Conservation (phyloP, 2,329 filamentous ascomycete genomes). For the Chaetomiaceae sp. region DNA sequence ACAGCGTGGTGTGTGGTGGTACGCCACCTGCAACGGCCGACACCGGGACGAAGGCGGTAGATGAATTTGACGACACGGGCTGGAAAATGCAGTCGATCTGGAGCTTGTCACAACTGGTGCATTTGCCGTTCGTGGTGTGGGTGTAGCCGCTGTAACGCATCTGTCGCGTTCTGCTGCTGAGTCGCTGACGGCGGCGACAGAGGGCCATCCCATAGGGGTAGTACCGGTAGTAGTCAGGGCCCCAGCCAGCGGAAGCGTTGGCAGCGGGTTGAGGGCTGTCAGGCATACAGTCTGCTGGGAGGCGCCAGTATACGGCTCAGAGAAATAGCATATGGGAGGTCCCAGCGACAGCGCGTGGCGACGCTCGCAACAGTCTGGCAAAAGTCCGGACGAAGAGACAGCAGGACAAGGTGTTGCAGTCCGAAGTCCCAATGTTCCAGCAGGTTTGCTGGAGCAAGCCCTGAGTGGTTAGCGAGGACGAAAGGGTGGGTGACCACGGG, state of each 20-base stretch:
- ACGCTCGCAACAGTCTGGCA: too few species aligned
- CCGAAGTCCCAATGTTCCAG: too few species aligned
- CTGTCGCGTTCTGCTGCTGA: conserved; percentile 50
- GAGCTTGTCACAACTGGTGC: conserved; percentile 55
- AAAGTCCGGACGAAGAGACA: too few species aligned
- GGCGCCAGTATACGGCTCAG: too few species aligned
- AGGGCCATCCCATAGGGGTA: conserved; percentile 17
- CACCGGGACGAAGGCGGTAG: conserved; percentile 53
- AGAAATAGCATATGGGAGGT: too few species aligned
- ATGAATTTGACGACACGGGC: conserved; percentile 50
- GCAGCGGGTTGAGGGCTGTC: neutral
- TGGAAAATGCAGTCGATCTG: conserved; percentile 58
- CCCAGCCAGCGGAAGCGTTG: conserved; percentile 14
- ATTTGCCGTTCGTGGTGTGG: conserved; percentile 53
- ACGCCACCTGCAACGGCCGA: conserved; percentile 53
- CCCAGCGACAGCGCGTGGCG: too few species aligned
- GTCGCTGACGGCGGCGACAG: conserved; percentile 25
- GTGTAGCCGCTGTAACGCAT: conserved; percentile 57
- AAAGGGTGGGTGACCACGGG: neutral
- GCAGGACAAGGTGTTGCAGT: too few species aligned
- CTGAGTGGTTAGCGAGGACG: neutral
- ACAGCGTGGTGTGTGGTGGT: conserved; percentile 50
- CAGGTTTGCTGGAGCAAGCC: too few species aligned
- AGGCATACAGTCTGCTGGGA: too few species aligned
- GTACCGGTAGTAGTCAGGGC: conserved; percentile 28